phyloP scores from a whole-genome alignment of 305 asterid species.

The Solanum hybrid region DNA sequence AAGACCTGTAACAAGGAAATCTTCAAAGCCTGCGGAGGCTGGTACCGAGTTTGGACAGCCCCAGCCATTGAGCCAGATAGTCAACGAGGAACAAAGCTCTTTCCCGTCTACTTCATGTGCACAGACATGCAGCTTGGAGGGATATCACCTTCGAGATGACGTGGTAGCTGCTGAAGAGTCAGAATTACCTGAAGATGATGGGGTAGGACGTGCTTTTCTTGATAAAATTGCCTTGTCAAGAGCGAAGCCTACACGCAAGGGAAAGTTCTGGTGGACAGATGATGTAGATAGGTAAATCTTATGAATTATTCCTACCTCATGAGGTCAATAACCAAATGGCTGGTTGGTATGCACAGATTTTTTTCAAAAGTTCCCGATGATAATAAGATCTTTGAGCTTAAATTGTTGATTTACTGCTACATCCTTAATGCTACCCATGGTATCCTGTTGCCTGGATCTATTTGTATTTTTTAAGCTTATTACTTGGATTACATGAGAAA shows the following conservation, averaged over 20 bases:
- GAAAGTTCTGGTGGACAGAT: slow-evolving; percentile 75
- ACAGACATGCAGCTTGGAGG: slow-evolving; percentile 25
- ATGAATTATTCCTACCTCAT: slow-evolving; percentile 6
- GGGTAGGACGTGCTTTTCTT: slow-evolving; percentile 30
- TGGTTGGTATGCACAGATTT: not conserved
- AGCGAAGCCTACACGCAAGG: slow-evolving; percentile 41
- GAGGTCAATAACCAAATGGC: not conserved
- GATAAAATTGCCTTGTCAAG: slow-evolving; percentile 47
- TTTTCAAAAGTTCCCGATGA: not conserved
- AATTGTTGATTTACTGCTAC: not conserved
- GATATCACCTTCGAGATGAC: slow-evolving; percentile 20
- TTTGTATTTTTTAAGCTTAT: not conserved
- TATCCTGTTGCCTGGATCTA: not conserved
- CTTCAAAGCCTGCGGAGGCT: slow-evolving; percentile 33
- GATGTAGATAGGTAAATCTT: slow-evolving; percentile 73
- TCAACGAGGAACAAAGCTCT: slow-evolving; percentile 26
- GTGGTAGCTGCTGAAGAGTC: slow-evolving; percentile 26
- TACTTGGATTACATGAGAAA: slow-evolving; percentile 1
- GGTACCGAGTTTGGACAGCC: slow-evolving; percentile 22
- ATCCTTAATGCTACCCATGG: not conserved
- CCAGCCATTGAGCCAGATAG: not conserved
- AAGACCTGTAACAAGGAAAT: slow-evolving; percentile 25
- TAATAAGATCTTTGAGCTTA: not conserved
- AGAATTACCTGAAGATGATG: slow-evolving; percentile 44
- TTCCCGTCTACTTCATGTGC: slow-evolving; percentile 20